Conservation (phyloP, 2,329 filamentous ascomycete genomes). For the Didymella exigua region DNA sequence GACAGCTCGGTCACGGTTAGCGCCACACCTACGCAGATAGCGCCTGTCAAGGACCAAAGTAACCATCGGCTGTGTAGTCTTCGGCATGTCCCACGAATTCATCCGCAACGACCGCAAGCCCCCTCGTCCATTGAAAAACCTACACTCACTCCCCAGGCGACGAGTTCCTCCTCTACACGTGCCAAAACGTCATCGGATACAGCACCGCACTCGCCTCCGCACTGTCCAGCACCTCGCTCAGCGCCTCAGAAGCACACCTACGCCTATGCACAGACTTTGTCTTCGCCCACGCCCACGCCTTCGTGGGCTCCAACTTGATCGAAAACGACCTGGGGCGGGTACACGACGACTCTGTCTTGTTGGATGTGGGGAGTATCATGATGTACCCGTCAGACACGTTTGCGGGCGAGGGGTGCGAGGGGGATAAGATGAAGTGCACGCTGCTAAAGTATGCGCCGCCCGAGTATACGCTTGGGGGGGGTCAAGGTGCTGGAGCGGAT, state of each 20-base stretch:
- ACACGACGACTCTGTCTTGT: background rate
- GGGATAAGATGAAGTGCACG: background rate
- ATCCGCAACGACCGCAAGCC: background rate
- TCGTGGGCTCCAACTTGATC: background rate
- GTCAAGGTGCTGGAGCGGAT: background rate
- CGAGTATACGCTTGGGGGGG: background rate
- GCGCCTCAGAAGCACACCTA: background rate
- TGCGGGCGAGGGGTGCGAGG: background rate
- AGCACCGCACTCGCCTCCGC: background rate
- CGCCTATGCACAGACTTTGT: background rate
- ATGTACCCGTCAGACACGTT: background rate
- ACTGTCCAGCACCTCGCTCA: background rate
- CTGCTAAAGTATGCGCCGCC: background rate
- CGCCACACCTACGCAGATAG: background rate
- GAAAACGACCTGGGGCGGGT: background rate
- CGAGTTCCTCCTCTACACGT: background rate
- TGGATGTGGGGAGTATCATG: background rate
- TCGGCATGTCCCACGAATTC: background rate
- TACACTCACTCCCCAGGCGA: background rate
- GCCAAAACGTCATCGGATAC: background rate
- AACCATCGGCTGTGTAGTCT: background rate
- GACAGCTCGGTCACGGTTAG: background rate
- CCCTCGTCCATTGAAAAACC: background rate
- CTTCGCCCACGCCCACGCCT: background rate
- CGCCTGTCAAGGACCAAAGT: too few species aligned